Conservation (phyloP, 345 rosid genomes). For the Citrus mangshanensis region DNA sequence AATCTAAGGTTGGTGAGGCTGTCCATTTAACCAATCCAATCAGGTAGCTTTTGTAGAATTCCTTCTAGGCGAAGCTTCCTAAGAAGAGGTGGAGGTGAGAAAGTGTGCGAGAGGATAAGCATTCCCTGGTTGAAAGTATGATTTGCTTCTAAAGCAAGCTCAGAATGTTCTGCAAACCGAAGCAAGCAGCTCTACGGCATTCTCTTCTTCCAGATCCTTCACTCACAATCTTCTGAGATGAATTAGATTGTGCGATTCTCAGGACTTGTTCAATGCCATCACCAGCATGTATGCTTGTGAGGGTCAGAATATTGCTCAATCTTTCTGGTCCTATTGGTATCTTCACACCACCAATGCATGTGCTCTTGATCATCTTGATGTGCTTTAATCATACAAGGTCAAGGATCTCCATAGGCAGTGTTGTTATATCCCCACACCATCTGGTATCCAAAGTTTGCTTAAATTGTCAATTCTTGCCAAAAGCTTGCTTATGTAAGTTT, state of each 20-base stretch:
- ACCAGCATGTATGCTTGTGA: constrained; percentile 33
- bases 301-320: constrained; percentile 30
- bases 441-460: constrained; percentile 31
- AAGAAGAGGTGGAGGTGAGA: constrained; percentile 35
- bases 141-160: constrained; percentile 30
- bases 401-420: constrained; percentile 20
- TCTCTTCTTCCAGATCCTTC: constrained; percentile 31
- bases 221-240: constrained; percentile 35
- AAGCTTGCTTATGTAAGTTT: constrained; percentile 26
- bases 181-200: constrained; percentile 24
- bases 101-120: constrained; percentile 26
- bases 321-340: constrained; percentile 28
- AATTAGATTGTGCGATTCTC: constrained; percentile 24
- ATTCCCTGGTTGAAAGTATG: background rate
- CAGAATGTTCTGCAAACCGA: constrained; percentile 30
- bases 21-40: constrained; percentile 33
- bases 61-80: constrained; percentile 34
- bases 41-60: constrained; percentile 22
- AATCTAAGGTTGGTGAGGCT: constrained; percentile 27
- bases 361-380: constrained; percentile 31
- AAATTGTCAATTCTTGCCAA: constrained; percentile 23
- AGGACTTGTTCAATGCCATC: constrained; percentile 11
- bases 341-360: constrained; percentile 18
- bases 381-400: constrained; percentile 26
- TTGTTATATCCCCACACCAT: constrained; percentile 26